Percentiles rank a stretch among this genome's conserved stretches.
phyloP scores from a whole-genome alignment of 306 rosid genomes.

The Acmispon strigosus region DNA sequence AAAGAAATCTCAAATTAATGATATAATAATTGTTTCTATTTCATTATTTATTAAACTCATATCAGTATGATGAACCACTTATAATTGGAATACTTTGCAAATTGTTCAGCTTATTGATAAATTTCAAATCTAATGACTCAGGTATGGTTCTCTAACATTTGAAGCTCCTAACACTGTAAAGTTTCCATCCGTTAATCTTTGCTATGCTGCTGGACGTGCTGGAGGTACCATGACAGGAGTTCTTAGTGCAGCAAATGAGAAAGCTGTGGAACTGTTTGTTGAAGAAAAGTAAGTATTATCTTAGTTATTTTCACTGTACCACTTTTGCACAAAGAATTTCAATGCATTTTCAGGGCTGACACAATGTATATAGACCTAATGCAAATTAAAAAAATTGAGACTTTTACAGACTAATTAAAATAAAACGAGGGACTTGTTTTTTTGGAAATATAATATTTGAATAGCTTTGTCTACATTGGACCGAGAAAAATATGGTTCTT shows the following conservation, averaged over 20 bases:
- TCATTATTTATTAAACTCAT: background rate
- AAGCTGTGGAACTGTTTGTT: conserved; percentile 84
- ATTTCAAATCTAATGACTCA: conserved; percentile 25
- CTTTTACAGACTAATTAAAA: no score
- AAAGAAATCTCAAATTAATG: no score
- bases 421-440: no score
- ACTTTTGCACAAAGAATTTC: background rate
- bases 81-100: background rate
- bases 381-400: no score
- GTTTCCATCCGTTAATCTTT: conserved; percentile 86
- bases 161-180: conserved; percentile 66
- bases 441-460: no score
- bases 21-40: no score
- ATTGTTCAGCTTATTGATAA: background rate
- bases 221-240: conserved; percentile 99
- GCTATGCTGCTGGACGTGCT: conserved; percentile 85
- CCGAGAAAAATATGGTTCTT: no score
- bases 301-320: background rate
- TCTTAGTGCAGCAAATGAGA: conserved; percentile 92
- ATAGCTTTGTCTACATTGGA: no score
- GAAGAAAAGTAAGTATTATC: conserved; percentile 60
- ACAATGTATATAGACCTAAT: no score
- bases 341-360: background rate
- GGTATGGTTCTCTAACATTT: conserved; percentile 83
- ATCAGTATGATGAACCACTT: background rate